Percentiles rank a stretch among this genome's conserved stretches.
Evolutionary conservation across 495 filamentous ascomycete genomes (phyloP).

Genomic region (Emericellopsis terricola): DNA sequence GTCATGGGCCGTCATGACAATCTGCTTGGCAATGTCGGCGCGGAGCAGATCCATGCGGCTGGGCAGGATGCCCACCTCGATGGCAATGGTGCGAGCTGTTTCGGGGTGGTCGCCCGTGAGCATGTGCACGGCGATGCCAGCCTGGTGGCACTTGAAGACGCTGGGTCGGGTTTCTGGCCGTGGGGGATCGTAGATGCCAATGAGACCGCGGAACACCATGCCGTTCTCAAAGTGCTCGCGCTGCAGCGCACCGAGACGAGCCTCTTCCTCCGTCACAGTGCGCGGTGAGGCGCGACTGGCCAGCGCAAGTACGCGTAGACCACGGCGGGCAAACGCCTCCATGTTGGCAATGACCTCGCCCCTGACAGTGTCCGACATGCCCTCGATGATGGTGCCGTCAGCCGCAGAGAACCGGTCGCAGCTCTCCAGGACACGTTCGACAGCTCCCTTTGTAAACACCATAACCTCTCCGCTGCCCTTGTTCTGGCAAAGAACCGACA

Average conservation of each 20-base stretch:
- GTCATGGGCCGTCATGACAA: conserved; percentile 24
- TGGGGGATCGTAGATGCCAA: conserved; percentile 51
- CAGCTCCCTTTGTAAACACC: conserved; percentile 37
- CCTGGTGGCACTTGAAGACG: conserved; percentile 14
- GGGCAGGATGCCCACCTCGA: conserved; percentile 16
- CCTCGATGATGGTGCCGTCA: conserved; percentile 18
- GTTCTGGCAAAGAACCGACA: conserved; percentile 43
- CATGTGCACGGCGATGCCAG: conserved; percentile 48
- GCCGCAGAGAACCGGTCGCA: conserved; percentile 10
- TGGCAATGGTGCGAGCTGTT: conserved; percentile 43
- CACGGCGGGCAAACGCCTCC: conserved; percentile 46
- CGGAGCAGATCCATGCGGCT: conserved; percentile 17
- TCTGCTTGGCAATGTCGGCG: conserved; percentile 12
- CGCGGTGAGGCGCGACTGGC: conserved; percentile 25
- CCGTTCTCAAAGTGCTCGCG: conserved; percentile 8
- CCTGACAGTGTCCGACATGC: conserved; percentile 13
- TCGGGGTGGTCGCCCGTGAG: conserved; percentile 43
- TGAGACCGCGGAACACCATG: conserved; percentile 39
- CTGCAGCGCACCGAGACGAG: background rate
- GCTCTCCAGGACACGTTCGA: background rate
- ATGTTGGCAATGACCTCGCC: conserved; percentile 42
- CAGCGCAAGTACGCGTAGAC: conserved; percentile 59
- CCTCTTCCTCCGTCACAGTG: background rate
- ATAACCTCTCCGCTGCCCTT: conserved; percentile 15
- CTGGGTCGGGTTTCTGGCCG: conserved; percentile 36